Evolutionary conservation across 805 yeast genomes (phyloP).

Genomic region (Danielia reshetovae): DNA sequence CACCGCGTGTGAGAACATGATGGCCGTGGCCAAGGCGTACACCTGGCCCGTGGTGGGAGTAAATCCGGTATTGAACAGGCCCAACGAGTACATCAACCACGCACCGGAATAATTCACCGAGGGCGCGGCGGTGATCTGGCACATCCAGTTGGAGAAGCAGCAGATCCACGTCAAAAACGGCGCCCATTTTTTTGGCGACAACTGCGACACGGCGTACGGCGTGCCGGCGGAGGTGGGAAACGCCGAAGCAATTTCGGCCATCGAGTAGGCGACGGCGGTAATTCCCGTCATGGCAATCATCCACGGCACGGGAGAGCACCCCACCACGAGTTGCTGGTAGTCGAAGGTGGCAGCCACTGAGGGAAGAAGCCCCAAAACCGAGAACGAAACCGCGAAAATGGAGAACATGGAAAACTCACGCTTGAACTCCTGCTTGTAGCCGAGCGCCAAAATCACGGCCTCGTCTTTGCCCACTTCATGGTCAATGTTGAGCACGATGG

Average conservation of each 20-base stretch:
- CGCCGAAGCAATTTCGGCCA: slow-evolving; percentile 64
- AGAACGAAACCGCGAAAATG: slow-evolving; percentile 59
- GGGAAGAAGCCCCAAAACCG: slow-evolving; percentile 61
- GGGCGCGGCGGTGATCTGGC: slow-evolving; percentile 60
- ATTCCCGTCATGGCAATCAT: slow-evolving; percentile 53
- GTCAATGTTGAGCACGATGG: slow-evolving; percentile 41
- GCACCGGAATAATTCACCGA: slow-evolving; percentile 59
- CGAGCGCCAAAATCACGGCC: slow-evolving; percentile 53
- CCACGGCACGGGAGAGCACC: slow-evolving; percentile 62
- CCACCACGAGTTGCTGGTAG: slow-evolving; percentile 58
- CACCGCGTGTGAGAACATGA: slow-evolving; percentile 43
- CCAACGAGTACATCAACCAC: slow-evolving; percentile 51
- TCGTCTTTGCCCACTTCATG: slow-evolving; percentile 48
- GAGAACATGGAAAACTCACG: slow-evolving; percentile 57
- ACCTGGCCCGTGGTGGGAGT: slow-evolving; percentile 45
- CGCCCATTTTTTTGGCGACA: slow-evolving; percentile 52
- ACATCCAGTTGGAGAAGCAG: slow-evolving; percentile 63
- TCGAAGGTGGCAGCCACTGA: slow-evolving; percentile 61
- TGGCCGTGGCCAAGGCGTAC: slow-evolving; percentile 50
- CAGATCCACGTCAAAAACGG: slow-evolving; percentile 59
- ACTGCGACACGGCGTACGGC: slow-evolving; percentile 62
- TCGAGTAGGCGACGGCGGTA: slow-evolving; percentile 52
- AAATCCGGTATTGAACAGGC: slow-evolving; percentile 35
- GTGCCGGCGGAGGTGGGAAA: slow-evolving; percentile 69
- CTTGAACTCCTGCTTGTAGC: slow-evolving; percentile 60